Base-by-base conservation (phyloP, 2,329 filamentous ascomycete genomes). In the Neonectria magnoliae region DNA sequence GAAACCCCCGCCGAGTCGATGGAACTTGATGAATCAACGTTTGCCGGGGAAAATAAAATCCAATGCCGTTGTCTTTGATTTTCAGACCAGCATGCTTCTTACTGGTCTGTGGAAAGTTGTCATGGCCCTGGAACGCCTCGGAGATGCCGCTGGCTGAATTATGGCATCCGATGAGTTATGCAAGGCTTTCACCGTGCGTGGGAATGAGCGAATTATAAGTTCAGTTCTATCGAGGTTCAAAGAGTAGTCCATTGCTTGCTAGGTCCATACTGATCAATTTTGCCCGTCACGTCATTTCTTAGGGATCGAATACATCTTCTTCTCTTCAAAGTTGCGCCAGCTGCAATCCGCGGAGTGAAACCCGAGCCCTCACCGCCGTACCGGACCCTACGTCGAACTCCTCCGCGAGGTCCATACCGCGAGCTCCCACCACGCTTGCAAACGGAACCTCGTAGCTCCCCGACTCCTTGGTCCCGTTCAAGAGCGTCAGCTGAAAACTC, bases 381-480 rank as follows among this genome's bases (percentile, higher is more conserved):
- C 71, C 70, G 38, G 69, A 71, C 1, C 71, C 71, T 7, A 72
- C 67, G 50, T 73, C 65, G 25, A 72, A 72, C 11, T 70, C 56
- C 1, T 68, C 60, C 33, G 56, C 57, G 0, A 63, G 57, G 2
- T 45, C 22, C 71, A 72, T 73, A 13, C 65, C 68, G 0, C 16
- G 20, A 45, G 56, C 68, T 2, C 42, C 65, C 0, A 56, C 29
- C 1, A 72, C 68, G 5, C 25, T 59, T 1, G 53, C 22, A 4
- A 71, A 73, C 3, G 68, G 62, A 62, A 72, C 55, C 1, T 72
- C 70, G 8, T 63, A 62, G 1, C 55, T 66, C 2, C 71, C 71
- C 9, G 61, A 42, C 51, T 71, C 25, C 4, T 38, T n/a, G 0
- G 47, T 54, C 0, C 70, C 70, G 22, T 72, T 72, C 58, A 68